phyloP scores from a whole-genome alignment of 768 basidiomycete species.

The Phylloporus arenicola region DNA sequence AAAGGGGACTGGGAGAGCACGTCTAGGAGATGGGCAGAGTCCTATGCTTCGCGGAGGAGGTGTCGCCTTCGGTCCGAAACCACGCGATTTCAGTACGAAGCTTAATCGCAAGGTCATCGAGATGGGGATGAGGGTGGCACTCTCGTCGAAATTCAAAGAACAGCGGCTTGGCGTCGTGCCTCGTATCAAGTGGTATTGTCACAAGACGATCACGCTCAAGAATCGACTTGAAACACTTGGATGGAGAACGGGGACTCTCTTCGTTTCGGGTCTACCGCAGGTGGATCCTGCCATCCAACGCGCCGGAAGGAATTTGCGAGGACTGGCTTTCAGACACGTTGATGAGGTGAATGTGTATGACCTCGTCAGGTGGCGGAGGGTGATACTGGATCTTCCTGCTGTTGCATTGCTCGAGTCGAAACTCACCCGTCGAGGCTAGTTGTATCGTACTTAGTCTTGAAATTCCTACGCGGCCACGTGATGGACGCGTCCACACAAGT shows the following conservation, averaged over 20 bases:
- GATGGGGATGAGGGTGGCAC: slow-evolving; percentile 88
- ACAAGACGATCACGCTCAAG: slow-evolving; percentile 64
- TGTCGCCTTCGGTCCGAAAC: slow-evolving; percentile 85
- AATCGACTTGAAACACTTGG: slow-evolving; percentile 59
- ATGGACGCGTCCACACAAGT: slow-evolving; percentile 23
- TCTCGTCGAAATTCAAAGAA: slow-evolving; percentile 78
- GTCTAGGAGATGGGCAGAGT: slow-evolving; percentile 82
- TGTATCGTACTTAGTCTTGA: background rate
- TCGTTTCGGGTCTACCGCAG: slow-evolving; percentile 60
- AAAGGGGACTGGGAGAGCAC: slow-evolving; percentile 87
- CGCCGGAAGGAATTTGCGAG: slow-evolving; percentile 67
- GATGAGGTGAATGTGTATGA: slow-evolving; percentile 76
- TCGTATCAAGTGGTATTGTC: slow-evolving; percentile 63
- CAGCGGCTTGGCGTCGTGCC: slow-evolving; percentile 70
- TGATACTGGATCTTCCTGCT: slow-evolving; percentile 77
- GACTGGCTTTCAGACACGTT: slow-evolving; percentile 57
- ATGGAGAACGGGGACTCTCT: slow-evolving; percentile 63
- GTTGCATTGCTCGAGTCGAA: slow-evolving; percentile 72
- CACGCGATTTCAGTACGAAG: slow-evolving; percentile 87
- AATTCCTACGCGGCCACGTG: slow-evolving; percentile 27
- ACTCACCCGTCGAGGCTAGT: slow-evolving; percentile 35
- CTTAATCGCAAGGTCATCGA: slow-evolving; percentile 89
- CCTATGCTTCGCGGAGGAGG: slow-evolving; percentile 91
- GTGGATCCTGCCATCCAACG: slow-evolving; percentile 53
- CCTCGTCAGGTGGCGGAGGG: slow-evolving; percentile 73